Evolutionary conservation across 352 stramenopile genomes (phyloP).

Genomic region (Phytophthora lateralis): DNA sequence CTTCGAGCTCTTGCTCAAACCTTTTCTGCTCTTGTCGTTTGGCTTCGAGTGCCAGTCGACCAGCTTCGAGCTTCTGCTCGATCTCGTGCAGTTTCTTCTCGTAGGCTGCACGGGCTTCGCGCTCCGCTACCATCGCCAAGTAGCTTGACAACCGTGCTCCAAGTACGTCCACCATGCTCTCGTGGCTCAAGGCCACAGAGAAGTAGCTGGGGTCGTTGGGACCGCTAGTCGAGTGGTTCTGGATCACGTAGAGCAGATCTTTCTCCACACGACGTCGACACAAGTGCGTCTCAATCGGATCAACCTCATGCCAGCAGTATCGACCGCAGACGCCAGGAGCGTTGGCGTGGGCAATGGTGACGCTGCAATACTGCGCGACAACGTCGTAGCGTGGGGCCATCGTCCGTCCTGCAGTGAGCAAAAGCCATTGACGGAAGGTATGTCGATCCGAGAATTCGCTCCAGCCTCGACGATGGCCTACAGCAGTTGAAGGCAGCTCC

Average conservation of each 20-base stretch:
- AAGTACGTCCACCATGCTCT: conserved; percentile 54
- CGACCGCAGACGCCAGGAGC: conserved; percentile 58
- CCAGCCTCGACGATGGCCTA: conserved; percentile 58
- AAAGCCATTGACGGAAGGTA: conserved; percentile 55
- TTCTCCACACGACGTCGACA: conserved; percentile 54
- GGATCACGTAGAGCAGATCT: conserved; percentile 59
- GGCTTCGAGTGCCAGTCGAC: conserved; percentile 55
- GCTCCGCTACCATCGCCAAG: conserved; percentile 48
- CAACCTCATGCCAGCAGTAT: conserved; percentile 67
- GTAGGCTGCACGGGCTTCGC: conserved; percentile 51
- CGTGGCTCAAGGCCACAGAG: conserved; percentile 54
- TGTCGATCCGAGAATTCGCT: conserved; percentile 42
- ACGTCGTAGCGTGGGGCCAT: conserved; percentile 55
- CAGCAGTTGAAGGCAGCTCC: conserved; percentile 39
- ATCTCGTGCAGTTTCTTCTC: conserved; percentile 65
- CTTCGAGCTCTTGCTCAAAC: conserved; percentile 56
- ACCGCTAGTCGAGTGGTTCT: conserved; percentile 43
- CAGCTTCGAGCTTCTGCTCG: conserved; percentile 68
- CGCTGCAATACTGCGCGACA: conserved; percentile 48
- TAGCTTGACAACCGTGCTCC: conserved; percentile 50
- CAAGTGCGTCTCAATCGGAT: conserved; percentile 39
- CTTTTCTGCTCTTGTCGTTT: conserved; percentile 72
- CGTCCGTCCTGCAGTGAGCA: conserved; percentile 15
- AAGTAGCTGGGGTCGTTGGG: conserved; percentile 56
- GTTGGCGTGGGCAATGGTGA: conserved; percentile 62